Evolutionary conservation across 2,329 filamentous ascomycete genomes (phyloP), one percentile per base, ranked within the genome.

Genomic region (Calcarisporium arbuscula): DNA sequence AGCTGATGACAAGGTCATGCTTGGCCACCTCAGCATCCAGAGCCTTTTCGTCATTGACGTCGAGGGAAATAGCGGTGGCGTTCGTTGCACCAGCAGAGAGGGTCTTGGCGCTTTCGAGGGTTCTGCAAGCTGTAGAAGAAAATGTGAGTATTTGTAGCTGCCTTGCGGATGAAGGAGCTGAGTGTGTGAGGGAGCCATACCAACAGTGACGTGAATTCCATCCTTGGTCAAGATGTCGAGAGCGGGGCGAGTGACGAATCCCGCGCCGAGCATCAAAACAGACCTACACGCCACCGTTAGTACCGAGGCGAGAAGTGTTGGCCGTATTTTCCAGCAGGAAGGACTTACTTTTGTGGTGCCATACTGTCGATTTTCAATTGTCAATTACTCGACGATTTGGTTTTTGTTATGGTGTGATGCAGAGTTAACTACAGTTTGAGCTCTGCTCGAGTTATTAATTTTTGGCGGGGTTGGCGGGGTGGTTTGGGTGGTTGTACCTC

Each of bases 21-120:
- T 94, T 79, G 55, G 72, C 79, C 40, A 95, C 76, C 54, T 80
- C 86, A 34, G 79, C 77, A 53, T 95, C 88, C 39, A 96, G 79
- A 21, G 85, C 87, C 38, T 70, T 61, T 32, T 72, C 74, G 60
- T 95, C 70, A 54, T 65, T 82, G 48, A 95, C 90, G 57, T 96
- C 87, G 57, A 96, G 78, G 36, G 85, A 78, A 64, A 94, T 84
- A 47, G 89, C 75, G 34, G 63, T 73, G 49, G 87, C 77, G 58
- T 85, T 77, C 61, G 80, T 72, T 58, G 90, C 74, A 50, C 82
- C 82, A 42, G 69, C 74, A 29, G 76, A 74, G 44, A 95, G 80
- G 51, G 77, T 77, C 72, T 94, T 68, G 38, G 89, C 87, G 35
- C 68, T 77, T 50, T 81, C 77, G 37, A 94, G 72, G 28, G 84